Conservation (phyloP, 1,139 yeast genomes). For the Magnusiomyces fungicola region DNA sequence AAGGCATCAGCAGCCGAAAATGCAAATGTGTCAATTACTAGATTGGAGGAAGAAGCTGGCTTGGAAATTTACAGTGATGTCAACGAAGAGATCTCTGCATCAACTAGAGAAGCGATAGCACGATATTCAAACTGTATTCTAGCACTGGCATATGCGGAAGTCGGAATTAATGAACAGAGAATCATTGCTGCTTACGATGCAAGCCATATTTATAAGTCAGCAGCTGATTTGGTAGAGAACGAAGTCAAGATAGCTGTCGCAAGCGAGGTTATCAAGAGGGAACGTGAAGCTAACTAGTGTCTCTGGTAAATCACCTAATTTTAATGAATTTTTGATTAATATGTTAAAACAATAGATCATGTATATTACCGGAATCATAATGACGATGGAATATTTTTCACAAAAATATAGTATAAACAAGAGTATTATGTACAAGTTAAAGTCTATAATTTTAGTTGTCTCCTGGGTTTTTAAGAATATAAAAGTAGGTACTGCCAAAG, state of each 20-base stretch:
- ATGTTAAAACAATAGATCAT: too few relatives aligned
- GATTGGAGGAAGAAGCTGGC: constrained; percentile 88
- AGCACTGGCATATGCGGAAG: constrained; percentile 72
- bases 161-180: constrained; percentile 80
- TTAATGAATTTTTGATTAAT: too few relatives aligned
- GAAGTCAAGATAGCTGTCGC: constrained; percentile 72
- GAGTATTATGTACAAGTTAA: neutral
- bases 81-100: constrained; percentile 62
- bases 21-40: constrained; percentile 56
- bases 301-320: too few relatives aligned
- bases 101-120: constrained; percentile 65
- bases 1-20: constrained; percentile 31
- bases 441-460: constrained; percentile 8
- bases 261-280: constrained; percentile 55
- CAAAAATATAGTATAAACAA: neutral
- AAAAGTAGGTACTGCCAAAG: constrained; percentile 70
- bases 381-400: too few relatives aligned
- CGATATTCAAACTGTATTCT: constrained; percentile 78
- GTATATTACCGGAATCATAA: too few relatives aligned
- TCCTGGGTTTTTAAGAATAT: constrained; percentile 24
- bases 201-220: constrained; percentile 66
- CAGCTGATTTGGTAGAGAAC: constrained; percentile 66
- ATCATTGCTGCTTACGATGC: constrained; percentile 82
- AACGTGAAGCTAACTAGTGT: constrained; percentile 44
- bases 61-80: constrained; percentile 93